phyloP scores from a whole-genome alignment of 208 protist genomes.

The Crithidia mellificae region DNA sequence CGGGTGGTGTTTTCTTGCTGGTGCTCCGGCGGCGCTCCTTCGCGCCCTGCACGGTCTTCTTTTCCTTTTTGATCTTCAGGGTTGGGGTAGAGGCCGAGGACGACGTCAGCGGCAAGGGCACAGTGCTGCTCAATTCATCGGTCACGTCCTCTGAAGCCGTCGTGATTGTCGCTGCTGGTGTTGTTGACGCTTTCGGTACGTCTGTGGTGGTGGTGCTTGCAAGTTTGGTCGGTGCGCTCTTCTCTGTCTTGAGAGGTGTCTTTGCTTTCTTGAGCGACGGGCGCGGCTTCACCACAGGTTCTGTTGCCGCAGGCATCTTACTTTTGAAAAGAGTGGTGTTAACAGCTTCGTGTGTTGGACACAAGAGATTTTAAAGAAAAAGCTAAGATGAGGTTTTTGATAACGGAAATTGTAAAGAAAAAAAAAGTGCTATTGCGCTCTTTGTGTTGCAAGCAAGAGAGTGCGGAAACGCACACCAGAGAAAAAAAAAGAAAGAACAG shows the following conservation, averaged over 20 bases:
- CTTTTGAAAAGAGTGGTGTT: no score
- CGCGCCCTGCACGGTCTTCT: background rate
- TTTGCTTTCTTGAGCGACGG: background rate
- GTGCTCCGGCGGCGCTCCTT: background rate
- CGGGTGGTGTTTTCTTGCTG: background rate
- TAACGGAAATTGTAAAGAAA: no score
- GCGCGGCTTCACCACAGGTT: background rate
- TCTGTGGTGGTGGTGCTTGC: background rate
- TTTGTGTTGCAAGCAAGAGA: no score
- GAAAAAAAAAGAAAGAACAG: slow-evolving; percentile 6
- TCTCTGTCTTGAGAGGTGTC: slow-evolving; percentile 9
- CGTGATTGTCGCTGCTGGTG: background rate
- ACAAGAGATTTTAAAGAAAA: no score
- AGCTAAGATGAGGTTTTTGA: no score
- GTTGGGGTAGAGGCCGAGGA: background rate
- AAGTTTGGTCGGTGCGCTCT: background rate
- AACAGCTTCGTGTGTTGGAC: no score
- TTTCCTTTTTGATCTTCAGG: background rate
- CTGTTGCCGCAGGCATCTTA: background rate
- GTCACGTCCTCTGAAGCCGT: background rate
- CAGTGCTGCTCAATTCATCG: no score
- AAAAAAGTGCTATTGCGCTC: no score
- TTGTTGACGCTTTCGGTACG: background rate
- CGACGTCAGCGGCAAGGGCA: background rate
- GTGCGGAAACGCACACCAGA: background rate